Evolutionary conservation across 192 early-diverging fungal species (phyloP).

Genomic region (Neocallimastix lanati): DNA sequence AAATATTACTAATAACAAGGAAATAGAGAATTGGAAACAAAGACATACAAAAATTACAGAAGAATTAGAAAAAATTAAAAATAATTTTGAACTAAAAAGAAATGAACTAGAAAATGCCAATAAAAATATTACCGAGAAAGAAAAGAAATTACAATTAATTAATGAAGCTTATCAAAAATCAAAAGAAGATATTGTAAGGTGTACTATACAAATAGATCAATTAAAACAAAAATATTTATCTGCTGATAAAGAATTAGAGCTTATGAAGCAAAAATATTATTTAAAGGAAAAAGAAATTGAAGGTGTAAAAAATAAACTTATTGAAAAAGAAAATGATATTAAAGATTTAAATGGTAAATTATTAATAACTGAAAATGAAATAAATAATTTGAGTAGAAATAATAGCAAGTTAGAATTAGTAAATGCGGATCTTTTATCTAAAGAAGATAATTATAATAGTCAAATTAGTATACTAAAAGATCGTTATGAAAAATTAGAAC

Average conservation of each 20-base stretch:
- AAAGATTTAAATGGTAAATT: background rate
- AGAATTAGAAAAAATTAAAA: background rate
- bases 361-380: background rate
- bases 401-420: background rate
- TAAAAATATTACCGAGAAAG: background rate
- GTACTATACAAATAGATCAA: background rate
- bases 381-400: background rate
- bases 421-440: background rate
- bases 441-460: background rate
- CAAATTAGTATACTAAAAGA: background rate
- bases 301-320: background rate
- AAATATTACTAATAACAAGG: background rate
- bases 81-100: background rate
- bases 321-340: background rate
- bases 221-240: background rate
- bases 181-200: background rate
- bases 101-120: background rate
- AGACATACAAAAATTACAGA: background rate
- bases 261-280: background rate
- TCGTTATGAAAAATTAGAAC: background rate
- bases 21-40: background rate
- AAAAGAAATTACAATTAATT: background rate
- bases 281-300: background rate
- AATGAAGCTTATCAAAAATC: background rate
- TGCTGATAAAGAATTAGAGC: background rate